phyloP scores from a whole-genome alignment of 2,329 filamentous ascomycete genomes.

The Paecilomyces dactylethromorphus region DNA sequence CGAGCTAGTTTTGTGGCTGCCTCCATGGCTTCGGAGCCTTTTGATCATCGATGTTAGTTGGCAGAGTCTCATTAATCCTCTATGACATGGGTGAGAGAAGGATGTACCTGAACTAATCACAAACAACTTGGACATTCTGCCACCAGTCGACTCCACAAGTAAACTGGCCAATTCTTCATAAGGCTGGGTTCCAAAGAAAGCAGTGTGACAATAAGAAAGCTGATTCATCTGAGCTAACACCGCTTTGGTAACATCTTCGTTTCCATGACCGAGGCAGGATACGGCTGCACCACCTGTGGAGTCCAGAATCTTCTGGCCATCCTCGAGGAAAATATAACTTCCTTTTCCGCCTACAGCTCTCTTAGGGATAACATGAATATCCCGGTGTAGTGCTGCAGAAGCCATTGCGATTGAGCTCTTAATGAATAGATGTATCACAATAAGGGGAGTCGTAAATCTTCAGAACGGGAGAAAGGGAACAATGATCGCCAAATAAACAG shows the following conservation, averaged over 20 bases:
- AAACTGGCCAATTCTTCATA: conserved; percentile 48
- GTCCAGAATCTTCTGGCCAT: conserved; percentile 60
- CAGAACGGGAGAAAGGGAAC: no score
- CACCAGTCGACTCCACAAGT: conserved; percentile 46
- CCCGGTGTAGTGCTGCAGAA: conserved; percentile 41
- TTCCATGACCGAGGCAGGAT: conserved; percentile 62
- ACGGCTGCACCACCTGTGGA: conserved; percentile 69
- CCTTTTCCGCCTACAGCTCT: conserved; percentile 45
- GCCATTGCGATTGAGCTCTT: background rate
- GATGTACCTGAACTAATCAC: conserved; percentile 51
- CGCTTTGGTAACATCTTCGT: conserved; percentile 54
- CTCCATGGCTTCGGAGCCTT: conserved; percentile 63
- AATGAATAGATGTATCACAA: background rate
- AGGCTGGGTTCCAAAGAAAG: conserved; percentile 51
- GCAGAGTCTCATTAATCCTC: background rate
- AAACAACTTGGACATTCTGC: conserved; percentile 49
- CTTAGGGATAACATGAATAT: conserved; percentile 41
- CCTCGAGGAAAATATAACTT: conserved; percentile 46
- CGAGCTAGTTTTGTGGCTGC: conserved; percentile 60
- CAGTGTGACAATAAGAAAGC: conserved; percentile 53
- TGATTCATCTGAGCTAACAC: conserved; percentile 54
- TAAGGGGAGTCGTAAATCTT: no score
- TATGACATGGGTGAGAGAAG: background rate
- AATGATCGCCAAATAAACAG: no score
- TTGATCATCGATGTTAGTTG: background rate